A percentile compares a stretch with the other conserved stretches of the same genome.
Conservation (phyloP, 495 filamentous ascomycete species). For the Letharia columbiana region DNA sequence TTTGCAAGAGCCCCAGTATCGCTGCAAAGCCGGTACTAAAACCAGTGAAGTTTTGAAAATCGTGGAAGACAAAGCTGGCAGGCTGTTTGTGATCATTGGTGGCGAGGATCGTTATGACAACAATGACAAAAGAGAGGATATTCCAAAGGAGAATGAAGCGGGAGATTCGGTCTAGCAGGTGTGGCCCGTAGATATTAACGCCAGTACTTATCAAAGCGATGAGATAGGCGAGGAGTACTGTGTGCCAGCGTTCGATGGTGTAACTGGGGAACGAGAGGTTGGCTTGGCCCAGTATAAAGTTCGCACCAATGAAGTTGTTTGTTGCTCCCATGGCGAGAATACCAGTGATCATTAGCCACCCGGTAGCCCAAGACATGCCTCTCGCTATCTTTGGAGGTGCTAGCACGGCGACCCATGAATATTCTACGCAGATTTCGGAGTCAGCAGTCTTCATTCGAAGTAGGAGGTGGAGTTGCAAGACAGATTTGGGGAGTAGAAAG, state of each 20-base stretch:
- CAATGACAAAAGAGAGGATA: conserved; percentile 43
- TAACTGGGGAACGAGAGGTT: conserved; percentile 46
- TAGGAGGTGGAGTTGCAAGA: too few relatives aligned
- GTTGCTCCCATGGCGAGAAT: conserved; percentile 50
- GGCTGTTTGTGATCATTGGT: conserved; percentile 48
- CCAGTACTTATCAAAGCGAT: conserved; percentile 36
- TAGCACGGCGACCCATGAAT: conserved; percentile 50
- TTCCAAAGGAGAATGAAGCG: conserved; percentile 48
- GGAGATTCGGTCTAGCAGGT: conserved; percentile 45
- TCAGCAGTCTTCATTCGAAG: too few relatives aligned
- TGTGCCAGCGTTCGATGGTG: conserved; percentile 50
- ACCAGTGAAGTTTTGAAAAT: conserved; percentile 51
- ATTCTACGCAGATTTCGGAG: conserved; percentile 25
- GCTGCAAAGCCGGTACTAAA: conserved; percentile 43
- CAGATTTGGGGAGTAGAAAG: too few relatives aligned
- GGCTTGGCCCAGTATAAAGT: conserved; percentile 48
- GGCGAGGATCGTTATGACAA: conserved; percentile 44
- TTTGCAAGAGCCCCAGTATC: conserved; percentile 48
- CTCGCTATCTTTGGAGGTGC: conserved; percentile 44
- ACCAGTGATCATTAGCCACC: conserved; percentile 47
- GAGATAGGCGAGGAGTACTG: conserved; percentile 44
- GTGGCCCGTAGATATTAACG: conserved; percentile 44
- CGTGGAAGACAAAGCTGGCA: conserved; percentile 46
- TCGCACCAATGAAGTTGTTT: conserved; percentile 49
- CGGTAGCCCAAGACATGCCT: conserved; percentile 41